Conservation (phyloP, 257 asterid species). For the Fraxinus anomala region DNA sequence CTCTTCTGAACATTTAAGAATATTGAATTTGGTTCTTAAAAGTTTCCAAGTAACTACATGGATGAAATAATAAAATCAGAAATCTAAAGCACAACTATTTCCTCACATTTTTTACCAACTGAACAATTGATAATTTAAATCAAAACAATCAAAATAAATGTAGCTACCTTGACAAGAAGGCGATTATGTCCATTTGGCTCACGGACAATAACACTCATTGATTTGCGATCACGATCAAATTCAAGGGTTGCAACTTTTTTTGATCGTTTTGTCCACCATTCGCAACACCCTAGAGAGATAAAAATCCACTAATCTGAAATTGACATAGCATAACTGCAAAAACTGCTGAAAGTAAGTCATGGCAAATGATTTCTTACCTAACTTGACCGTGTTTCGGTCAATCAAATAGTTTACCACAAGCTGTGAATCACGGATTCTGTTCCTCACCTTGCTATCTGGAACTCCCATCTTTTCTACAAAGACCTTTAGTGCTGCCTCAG, state of each 20-base stretch:
- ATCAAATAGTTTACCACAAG: conserved; percentile 60
- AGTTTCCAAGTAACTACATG: not conserved
- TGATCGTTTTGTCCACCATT: conserved; percentile 76
- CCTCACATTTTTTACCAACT: not conserved
- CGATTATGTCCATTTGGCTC: conserved; percentile 60
- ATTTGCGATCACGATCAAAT: conserved; percentile 86
- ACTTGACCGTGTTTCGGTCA: conserved; percentile 53
- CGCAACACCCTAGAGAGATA: conserved; percentile 58
- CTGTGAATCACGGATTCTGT: conserved; percentile 45
- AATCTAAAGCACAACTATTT: not conserved
- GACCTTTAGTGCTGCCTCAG: conserved; percentile 93
- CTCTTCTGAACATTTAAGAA: not conserved
- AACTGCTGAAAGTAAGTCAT: not conserved
- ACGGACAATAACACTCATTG: conserved; percentile 80
- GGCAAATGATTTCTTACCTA: conserved; percentile 45
- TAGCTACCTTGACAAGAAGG: conserved; percentile 82
- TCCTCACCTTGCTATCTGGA: conserved; percentile 55
- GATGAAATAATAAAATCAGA: not conserved
- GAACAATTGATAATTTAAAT: not conserved
- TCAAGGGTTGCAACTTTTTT: conserved; percentile 75
- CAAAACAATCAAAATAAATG: not conserved
- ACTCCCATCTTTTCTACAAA: conserved; percentile 89
- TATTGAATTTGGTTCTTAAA: not conserved
- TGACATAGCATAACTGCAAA: conserved; percentile 3
- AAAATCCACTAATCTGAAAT: not conserved